These are phyloP conservation scores for Botrytis elliptica DNA, from an alignment of 2,329 filamentous ascomycete species.

Conservation along the genomic window DNA sequence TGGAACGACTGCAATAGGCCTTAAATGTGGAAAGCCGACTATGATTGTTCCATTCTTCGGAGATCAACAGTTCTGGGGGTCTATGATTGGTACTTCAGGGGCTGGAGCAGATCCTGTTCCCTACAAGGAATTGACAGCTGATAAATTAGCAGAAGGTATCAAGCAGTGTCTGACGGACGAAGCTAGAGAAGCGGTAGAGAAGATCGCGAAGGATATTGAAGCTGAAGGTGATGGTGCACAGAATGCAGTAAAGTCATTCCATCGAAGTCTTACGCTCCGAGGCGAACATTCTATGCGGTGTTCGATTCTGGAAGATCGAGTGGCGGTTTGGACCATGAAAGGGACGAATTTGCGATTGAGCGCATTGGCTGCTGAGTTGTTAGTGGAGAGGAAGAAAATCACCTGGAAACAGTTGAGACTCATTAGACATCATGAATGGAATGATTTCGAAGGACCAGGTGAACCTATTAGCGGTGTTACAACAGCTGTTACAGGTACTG, in stretches of 20 bases:
- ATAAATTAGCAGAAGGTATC: conserved; percentile 69
- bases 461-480: conserved; percentile 68
- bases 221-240: conserved; percentile 64
- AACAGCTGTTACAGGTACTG: conserved; percentile 58
- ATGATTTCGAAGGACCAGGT: conserved; percentile 73
- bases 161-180: conserved; percentile 63
- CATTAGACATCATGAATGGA: conserved; percentile 69
- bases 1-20: conserved; percentile 71
- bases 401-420: conserved; percentile 63
- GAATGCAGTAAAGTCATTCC: conserved; percentile 68
- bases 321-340: conserved; percentile 66
- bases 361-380: conserved; percentile 62
- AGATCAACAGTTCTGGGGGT: conserved; percentile 76
- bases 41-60: conserved; percentile 80
- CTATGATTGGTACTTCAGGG: conserved; percentile 61
- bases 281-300: conserved; percentile 61
- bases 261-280: conserved; percentile 55
- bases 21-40: conserved; percentile 69
- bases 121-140: conserved; percentile 63
- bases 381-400: conserved; percentile 60
- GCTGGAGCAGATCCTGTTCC: conserved; percentile 67
- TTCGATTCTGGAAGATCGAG: conserved; percentile 60
- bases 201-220: conserved; percentile 61
- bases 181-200: conserved; percentile 55
- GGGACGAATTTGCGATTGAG: conserved; percentile 59